Base-by-base conservation (phyloP, 139 green algal species). In the Penium margaritaceum region DNA sequence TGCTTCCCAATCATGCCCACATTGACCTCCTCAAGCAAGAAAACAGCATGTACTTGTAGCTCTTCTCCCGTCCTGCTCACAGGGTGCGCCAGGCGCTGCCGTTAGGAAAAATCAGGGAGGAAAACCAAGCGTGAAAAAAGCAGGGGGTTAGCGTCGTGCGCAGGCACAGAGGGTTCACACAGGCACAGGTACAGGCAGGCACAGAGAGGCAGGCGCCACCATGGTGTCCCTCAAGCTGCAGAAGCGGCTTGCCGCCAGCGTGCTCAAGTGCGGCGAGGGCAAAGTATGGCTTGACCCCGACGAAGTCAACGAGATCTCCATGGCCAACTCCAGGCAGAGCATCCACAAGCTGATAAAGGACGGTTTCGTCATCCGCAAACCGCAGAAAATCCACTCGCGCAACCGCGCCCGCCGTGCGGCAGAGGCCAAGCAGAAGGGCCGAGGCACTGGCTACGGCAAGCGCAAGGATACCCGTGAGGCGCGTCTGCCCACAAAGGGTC, bases 281-380 rank as follows among this genome's bases (percentile, higher is more conserved):
- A 96, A 97, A 83, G 90, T 99, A 41, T 98, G 95, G 95, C 87
- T 99, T 60, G 95, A 99, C 77, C 95, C 95, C 84, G 98, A 98
- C 88, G 95, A 99, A 85, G 93, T 96, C 72, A 96, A 93, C 67
- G 93, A 98, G 58, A 97, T 98, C 72, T 95, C 90, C 55, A 97
- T 98, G 94, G 94, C 94, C 80, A 98, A 98, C 87, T 98, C 94
- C 41, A 85, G 94, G 70, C 94, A 99, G 78, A 97, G 96, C 82
- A 92, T 99, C 72, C 79, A 93, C 35, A 99, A 99, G 89, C 87
- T 99, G 43, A 80, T 98, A 6, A 99, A 98, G 88, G 95, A 99
- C 71, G 95, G 95, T 39, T 93, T 98, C 76, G 89, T 99, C 67
- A 97, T 99, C 84, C 85, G 86, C 60, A 97, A 98, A 89, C 95